Conservation (phyloP, 192 early-diverging fungal genomes). For the Allomyces arbusculus region DNA sequence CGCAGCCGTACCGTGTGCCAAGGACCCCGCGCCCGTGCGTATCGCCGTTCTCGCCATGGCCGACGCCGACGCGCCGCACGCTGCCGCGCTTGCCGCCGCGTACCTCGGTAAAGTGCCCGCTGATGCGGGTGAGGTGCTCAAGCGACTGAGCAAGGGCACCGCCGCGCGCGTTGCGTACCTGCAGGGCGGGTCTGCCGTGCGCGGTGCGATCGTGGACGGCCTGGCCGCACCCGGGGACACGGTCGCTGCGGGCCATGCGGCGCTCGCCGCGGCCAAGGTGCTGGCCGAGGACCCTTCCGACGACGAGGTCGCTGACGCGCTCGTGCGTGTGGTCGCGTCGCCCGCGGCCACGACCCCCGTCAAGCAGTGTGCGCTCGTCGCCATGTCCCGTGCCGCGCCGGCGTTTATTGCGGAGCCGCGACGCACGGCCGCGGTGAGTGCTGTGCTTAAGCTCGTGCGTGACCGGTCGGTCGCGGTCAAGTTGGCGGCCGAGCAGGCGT, state of each 20-base stretch:
- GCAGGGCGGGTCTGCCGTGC: background rate
- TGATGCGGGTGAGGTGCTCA: slow-evolving; percentile 9
- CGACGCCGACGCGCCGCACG: slow-evolving; percentile 11
- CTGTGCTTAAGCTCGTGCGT: slow-evolving; percentile 48
- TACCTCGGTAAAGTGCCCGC: slow-evolving; percentile 7
- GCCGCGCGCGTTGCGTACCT: slow-evolving; percentile 3
- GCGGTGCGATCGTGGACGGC: background rate
- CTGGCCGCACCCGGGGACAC: slow-evolving; percentile 10
- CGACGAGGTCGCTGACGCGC: slow-evolving; percentile 12
- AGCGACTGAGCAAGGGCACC: slow-evolving; percentile 2
- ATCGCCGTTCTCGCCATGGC: slow-evolving; percentile 17
- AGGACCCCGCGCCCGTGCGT: slow-evolving; percentile 10
- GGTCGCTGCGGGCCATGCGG: slow-evolving; percentile 23
- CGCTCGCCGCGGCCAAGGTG: slow-evolving; percentile 30
- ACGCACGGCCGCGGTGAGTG: slow-evolving; percentile 31
- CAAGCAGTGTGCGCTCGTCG: slow-evolving; percentile 13
- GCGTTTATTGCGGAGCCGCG: slow-evolving; percentile 22
- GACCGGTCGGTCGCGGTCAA: slow-evolving; percentile 69
- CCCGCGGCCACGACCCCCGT: slow-evolving; percentile 14
- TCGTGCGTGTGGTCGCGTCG: slow-evolving; percentile 11
- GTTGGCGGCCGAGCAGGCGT: slow-evolving; percentile 58
- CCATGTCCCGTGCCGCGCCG: background rate
- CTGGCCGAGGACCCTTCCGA: slow-evolving; percentile 25
- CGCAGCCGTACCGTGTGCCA: slow-evolving; percentile 12
- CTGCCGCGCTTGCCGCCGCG: slow-evolving; percentile 7